phyloP scores from a whole-genome alignment of 2,329 filamentous ascomycete species.

The Ceratocystis lukuohia region DNA sequence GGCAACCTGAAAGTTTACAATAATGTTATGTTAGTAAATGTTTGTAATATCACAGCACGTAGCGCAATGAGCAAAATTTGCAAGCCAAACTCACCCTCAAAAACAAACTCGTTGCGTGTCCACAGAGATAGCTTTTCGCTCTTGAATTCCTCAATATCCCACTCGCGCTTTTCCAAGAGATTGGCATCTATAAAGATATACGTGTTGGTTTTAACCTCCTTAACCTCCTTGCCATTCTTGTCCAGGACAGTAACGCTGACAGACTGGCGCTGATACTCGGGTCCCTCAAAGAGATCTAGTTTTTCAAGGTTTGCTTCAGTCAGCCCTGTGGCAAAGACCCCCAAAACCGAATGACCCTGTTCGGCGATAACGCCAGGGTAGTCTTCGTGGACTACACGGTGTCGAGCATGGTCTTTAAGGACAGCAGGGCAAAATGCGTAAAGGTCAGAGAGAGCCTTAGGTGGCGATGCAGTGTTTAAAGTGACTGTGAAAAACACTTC shows the following conservation, averaged over 20 bases:
- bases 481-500: constrained; percentile 77
- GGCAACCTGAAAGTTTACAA: neutral
- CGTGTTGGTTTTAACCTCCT: constrained; percentile 41
- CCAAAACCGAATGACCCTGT: constrained; percentile 48
- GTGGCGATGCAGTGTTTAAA: constrained; percentile 43
- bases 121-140: constrained; percentile 52
- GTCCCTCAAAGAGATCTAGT: constrained; percentile 72
- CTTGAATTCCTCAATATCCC: constrained; percentile 79
- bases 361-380: constrained; percentile 66
- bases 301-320: constrained; percentile 62
- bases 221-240: constrained; percentile 29
- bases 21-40: neutral
- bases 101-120: constrained; percentile 31
- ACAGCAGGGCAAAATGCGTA: constrained; percentile 58
- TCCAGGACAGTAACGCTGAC: constrained; percentile 41
- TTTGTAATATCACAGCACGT: neutral
- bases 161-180: constrained; percentile 57
- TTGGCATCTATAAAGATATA: constrained; percentile 48
- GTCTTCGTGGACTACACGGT: constrained; percentile 53
- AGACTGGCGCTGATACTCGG: constrained; percentile 50
- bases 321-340: constrained; percentile 63
- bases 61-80: constrained; percentile 3
- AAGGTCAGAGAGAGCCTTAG: constrained; percentile 40
- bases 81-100: constrained; percentile 11
- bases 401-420: constrained; percentile 58